Evolutionary conservation across 305 asterid species (phyloP), one percentile per base, ranked within the genome.

Genomic region (Fraxinus paxiana): DNA sequence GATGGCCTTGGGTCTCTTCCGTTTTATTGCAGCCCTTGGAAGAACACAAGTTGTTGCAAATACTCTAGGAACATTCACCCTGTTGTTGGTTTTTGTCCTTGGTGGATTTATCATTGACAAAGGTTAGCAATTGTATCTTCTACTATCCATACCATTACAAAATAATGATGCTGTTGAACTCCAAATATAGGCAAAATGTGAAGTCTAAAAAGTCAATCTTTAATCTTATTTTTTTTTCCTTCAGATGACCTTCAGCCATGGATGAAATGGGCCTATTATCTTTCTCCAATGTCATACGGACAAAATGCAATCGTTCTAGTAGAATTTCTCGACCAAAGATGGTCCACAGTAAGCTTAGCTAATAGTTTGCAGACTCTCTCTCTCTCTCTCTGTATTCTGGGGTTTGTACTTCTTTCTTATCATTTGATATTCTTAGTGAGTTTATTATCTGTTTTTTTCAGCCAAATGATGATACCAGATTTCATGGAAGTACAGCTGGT

Each of bases 211-310:
- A 26, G n/a, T 54, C 6, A 1, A 34, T 43, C n/a, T 33, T 28
- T 15, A 7, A 20, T 73, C 43, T 51, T 51, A 5, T 3, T 6
- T 17, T 35, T 20, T 51, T 20, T 51, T 20, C 2, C 31, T 75
- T 41, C 86, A 90, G 93, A 90, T 86, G 93, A 90, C 81, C 89
- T 90, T 84, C 87, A 87, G 75, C 92, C 91, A 37, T 89, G 92
- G 92, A 83, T 89, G 92, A 89, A 79, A 83, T 89, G 92, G 92
- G 90, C 89, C 0, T 89, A 89, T 73, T 87, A 87, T 78, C 80
- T 85, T 76, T 88, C 90, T 37, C 89, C 89, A 13, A 86, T 88
- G 91, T 83, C 80, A 41, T 87, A 87, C 9, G 89, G 89, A 77
- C 91, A 83, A 75, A 87, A 86, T 43, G 90, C 93, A 7, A 82